phyloP scores from a whole-genome alignment of 805 yeast species.

The Cyberlindnera suaveolens region DNA sequence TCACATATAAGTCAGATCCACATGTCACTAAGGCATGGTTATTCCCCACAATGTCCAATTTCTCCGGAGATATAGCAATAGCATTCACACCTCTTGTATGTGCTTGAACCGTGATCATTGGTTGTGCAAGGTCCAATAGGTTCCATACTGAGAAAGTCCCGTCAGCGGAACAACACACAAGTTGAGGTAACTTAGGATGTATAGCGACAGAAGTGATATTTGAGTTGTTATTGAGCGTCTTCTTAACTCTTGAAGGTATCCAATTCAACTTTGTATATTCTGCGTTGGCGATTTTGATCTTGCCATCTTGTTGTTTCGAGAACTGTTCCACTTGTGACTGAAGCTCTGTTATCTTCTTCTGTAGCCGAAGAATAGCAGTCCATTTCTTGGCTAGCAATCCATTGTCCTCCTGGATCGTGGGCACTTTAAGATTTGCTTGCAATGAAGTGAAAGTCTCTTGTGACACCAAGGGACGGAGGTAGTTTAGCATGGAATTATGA shows the following conservation, averaged over 20 bases:
- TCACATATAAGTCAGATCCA: slow-evolving; percentile 48
- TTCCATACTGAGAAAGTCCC: slow-evolving; percentile 76
- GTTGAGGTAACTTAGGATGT: slow-evolving; percentile 67
- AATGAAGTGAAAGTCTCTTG: slow-evolving; percentile 8
- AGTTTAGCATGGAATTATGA: slow-evolving; percentile 42
- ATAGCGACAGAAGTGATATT: slow-evolving; percentile 58
- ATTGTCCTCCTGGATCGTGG: slow-evolving; percentile 21
- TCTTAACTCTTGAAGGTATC: slow-evolving; percentile 22
- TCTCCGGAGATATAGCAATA: slow-evolving; percentile 48
- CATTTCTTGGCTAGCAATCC: slow-evolving; percentile 68
- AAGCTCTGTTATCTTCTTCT: slow-evolving; percentile 62
- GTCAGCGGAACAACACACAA: slow-evolving; percentile 58
- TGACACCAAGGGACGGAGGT: slow-evolving; percentile 30
- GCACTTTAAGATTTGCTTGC: slow-evolving; percentile 19
- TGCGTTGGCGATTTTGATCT: slow-evolving; percentile 18
- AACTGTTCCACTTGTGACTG: slow-evolving; percentile 52
- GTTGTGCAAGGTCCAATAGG: slow-evolving; percentile 47
- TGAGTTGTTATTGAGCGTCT: slow-evolving; percentile 30
- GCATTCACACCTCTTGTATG: slow-evolving; percentile 68
- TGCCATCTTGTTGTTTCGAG: slow-evolving; percentile 29
- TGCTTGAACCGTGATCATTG: slow-evolving; percentile 60
- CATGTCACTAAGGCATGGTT: slow-evolving; percentile 37
- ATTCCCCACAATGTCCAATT: slow-evolving; percentile 15
- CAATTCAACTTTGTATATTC: slow-evolving; percentile 18
- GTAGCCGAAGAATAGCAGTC: slow-evolving; percentile 78